Conservation (phyloP, 192 early-diverging fungal genomes). For the Coemansia sp. region DNA sequence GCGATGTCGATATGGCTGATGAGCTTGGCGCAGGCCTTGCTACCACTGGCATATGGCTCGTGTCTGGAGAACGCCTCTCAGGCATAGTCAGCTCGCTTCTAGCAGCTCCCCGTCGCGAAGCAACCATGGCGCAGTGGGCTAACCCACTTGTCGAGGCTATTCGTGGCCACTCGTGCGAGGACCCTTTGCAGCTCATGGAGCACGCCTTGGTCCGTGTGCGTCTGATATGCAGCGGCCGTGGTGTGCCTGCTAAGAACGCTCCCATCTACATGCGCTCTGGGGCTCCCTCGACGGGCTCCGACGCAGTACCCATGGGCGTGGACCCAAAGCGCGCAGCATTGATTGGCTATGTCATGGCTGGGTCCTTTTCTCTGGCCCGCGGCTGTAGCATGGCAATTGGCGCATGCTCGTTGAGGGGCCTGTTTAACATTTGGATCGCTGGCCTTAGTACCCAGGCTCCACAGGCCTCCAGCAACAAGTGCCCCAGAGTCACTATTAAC, state of each 20-base stretch:
- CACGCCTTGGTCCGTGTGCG: slow-evolving; percentile 45
- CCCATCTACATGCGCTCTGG: slow-evolving; percentile 21
- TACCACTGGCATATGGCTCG: slow-evolving; percentile 30
- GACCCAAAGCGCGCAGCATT: background rate
- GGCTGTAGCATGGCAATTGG: slow-evolving; percentile 48
- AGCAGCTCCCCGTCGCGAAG: background rate
- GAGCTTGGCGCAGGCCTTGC: slow-evolving; percentile 3
- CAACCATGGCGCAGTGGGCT: slow-evolving; percentile 27
- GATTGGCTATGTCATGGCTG: slow-evolving; percentile 43
- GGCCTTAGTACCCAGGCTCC: background rate
- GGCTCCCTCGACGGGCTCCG: background rate
- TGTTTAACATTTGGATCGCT: slow-evolving; percentile 21
- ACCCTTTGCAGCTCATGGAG: slow-evolving; percentile 6
- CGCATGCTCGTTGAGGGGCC: slow-evolving; percentile 42
- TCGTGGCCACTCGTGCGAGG: background rate
- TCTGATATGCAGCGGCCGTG: slow-evolving; percentile 36
- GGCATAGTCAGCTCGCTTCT: slow-evolving; percentile 8
- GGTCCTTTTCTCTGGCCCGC: slow-evolving; percentile 49
- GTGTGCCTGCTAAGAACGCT: slow-evolving; percentile 33
- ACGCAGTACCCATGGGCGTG: background rate
- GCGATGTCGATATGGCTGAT: background rate
- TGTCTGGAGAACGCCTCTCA: slow-evolving; percentile 25
- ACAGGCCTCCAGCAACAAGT: background rate
- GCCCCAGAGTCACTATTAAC: slow-evolving; percentile 8
- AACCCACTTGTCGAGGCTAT: slow-evolving; percentile 18